Evolutionary conservation across 1,284 basidiomycete species (phyloP).

Genomic region (Peniophora sp.): DNA sequence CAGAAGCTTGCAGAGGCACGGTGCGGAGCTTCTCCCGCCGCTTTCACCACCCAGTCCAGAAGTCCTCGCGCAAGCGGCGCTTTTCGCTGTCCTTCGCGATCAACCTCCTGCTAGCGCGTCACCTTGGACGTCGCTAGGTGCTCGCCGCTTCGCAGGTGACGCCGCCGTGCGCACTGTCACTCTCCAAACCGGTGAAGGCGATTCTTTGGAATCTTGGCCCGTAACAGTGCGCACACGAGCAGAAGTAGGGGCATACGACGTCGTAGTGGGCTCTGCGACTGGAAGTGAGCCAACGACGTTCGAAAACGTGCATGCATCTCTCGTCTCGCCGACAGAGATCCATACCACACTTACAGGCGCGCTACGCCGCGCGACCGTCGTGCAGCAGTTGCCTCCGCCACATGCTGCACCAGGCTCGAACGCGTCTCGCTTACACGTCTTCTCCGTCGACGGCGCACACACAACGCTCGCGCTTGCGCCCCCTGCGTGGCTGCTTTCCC

Average conservation of each 20-base stretch:
- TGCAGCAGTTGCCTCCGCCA: constrained; percentile 56
- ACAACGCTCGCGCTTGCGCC: constrained; percentile 54
- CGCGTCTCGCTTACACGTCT: constrained; percentile 58
- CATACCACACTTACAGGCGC: constrained; percentile 41
- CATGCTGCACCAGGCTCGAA: constrained; percentile 41
- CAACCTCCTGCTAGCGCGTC: constrained; percentile 29
- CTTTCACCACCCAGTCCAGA: constrained; percentile 48
- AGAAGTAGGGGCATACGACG: constrained; percentile 38
- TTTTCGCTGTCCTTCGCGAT: constrained; percentile 69
- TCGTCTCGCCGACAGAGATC: constrained; percentile 43
- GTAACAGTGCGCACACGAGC: constrained; percentile 29
- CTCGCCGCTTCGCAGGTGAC: constrained; percentile 74
- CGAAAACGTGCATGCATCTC: constrained; percentile 41
- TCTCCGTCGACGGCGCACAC: constrained; percentile 43
- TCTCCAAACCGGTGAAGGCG: constrained; percentile 38
- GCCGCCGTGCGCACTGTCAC: constrained; percentile 50
- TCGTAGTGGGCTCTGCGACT: constrained; percentile 35
- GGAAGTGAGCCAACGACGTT: constrained; percentile 30
- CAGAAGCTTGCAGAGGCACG: constrained; percentile 57
- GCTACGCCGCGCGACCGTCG: constrained; percentile 50
- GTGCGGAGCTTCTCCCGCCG: constrained; percentile 67
- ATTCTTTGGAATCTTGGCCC: constrained; percentile 34
- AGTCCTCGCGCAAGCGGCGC: constrained; percentile 69
- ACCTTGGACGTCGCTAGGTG: constrained; percentile 64
- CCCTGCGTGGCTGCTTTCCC: constrained; percentile 58